Conservation (phyloP, 2,329 filamentous ascomycete genomes). For the Arthrobotrys conoides region DNA sequence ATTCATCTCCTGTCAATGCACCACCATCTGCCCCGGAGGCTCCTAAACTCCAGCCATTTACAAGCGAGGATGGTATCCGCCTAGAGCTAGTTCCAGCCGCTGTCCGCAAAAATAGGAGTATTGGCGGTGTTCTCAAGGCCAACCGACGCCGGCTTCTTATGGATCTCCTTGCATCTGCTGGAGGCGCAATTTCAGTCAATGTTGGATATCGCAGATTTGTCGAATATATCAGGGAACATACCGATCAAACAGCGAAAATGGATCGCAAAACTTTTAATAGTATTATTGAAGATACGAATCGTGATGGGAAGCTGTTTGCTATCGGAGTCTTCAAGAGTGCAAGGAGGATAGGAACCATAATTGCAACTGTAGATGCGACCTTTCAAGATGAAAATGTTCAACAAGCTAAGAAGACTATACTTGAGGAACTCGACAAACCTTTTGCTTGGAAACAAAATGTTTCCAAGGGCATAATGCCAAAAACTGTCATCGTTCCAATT, state of each 20-base stretch:
- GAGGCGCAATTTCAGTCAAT: conserved; percentile 50
- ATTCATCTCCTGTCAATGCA: neutral
- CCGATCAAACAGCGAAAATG: conserved; percentile 52
- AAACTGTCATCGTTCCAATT: conserved; percentile 35
- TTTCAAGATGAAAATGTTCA: conserved; percentile 41
- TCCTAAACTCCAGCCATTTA: conserved; percentile 46
- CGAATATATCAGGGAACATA: conserved; percentile 53
- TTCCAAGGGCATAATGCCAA: conserved; percentile 31
- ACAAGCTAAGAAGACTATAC: conserved; percentile 39
- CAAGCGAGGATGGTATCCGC: conserved; percentile 35
- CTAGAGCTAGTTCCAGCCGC: conserved; percentile 45
- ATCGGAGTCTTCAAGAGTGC: conserved; percentile 49
- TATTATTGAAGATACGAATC: conserved; percentile 54
- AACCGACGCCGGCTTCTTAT: conserved; percentile 40
- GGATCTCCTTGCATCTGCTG: conserved; percentile 32
- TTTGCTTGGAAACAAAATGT: conserved; percentile 57
- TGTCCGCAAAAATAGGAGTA: conserved; percentile 51
- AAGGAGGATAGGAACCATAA: conserved; percentile 44
- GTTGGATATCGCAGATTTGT: conserved; percentile 50
- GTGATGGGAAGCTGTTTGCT: conserved; percentile 45
- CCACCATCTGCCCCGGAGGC: neutral
- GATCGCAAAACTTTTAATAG: conserved; percentile 56
- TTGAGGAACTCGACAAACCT: conserved; percentile 55
- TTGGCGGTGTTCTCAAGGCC: conserved; percentile 57
- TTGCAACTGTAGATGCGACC: conserved; percentile 23